Evolutionary conservation across 345 rosid species (phyloP), one percentile per base, ranked within the genome.

Genomic region (Eucalyptus regnans): DNA sequence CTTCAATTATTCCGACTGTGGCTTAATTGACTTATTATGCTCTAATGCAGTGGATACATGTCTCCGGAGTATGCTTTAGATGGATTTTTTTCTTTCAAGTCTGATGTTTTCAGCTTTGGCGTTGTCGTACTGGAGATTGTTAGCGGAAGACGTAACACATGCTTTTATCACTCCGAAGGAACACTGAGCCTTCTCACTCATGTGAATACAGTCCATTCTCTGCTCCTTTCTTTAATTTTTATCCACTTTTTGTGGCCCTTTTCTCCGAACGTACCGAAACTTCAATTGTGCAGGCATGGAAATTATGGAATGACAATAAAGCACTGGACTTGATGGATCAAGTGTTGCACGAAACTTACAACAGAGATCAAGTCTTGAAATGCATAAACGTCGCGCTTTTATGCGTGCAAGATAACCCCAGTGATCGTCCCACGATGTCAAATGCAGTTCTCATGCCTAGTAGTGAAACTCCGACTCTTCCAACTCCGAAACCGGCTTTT

Each of bases 1-100:
- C 3, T 25, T 54, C 25, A 27, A 25, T 3, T 37, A 9, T 20
- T 37, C 1, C 1, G 14, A 71, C 4, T 10, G 0, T 5, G 71
- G 76, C 62, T 87, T 76, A 23, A 89, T 37, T 85, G 17, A 71
- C 43, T 83, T 37, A 56, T 50, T 25, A 1, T 60, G n/a, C 33
- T 52, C 50, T n/a, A 29, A 17, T 51, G 89, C 92, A 95, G 97
- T 88, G 96, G 97, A 64, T 95, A 93, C 88, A 94, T 96, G 96
- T 94, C 98, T 22, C 96, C 95, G 9, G 96, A 95, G 88, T 93
- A 95, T 88, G 98, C 96, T 44, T 79, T 93, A 58, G 94, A 94
- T 8, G 96, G 97, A 9, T 88, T 92, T 37, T 95, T 94, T 91
- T 96, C 97, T 27, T 62, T 92, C 88, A 94, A 94, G 89, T 94